phyloP scores from a whole-genome alignment of 2,329 filamentous ascomycete genomes.

The Chrysoporthe puriensis region DNA sequence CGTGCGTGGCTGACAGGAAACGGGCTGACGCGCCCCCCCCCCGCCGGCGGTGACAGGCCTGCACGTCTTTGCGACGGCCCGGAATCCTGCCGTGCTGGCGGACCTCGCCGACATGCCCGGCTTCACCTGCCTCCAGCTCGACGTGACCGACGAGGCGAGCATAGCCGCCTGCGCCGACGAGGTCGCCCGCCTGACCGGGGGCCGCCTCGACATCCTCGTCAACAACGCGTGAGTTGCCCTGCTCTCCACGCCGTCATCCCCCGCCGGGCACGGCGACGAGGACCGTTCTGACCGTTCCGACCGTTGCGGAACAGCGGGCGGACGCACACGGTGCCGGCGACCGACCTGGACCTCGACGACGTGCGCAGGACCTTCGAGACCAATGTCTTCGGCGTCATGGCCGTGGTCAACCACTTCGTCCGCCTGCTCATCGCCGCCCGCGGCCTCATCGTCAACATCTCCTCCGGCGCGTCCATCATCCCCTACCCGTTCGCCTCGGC shows the following conservation, averaged over 20 bases:
- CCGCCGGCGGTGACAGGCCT: slow-evolving; percentile 41
- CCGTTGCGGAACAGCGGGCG: slow-evolving; percentile 12
- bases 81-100: slow-evolving; percentile 51
- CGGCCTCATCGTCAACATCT: slow-evolving; percentile 60
- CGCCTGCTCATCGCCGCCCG: slow-evolving; percentile 52
- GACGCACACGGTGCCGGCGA: slow-evolving; percentile 29
- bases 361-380: slow-evolving; percentile 59
- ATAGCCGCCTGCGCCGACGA: slow-evolving; percentile 52
- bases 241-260: not conserved
- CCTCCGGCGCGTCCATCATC: slow-evolving; percentile 53
- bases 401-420: slow-evolving; percentile 55
- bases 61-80: slow-evolving; percentile 61
- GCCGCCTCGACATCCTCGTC: slow-evolving; percentile 60
- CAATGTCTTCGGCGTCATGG: slow-evolving; percentile 62
- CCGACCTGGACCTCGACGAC: slow-evolving; percentile 50
- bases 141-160: slow-evolving; percentile 57
- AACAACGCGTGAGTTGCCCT: slow-evolving; percentile 58
- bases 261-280: too few species aligned
- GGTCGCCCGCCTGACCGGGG: slow-evolving; percentile 52
- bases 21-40: not conserved
- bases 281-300: too few species aligned
- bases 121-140: slow-evolving; percentile 54
- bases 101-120: slow-evolving; percentile 46
- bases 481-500: slow-evolving; percentile 58
- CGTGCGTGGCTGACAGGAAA: not conserved